These are phyloP conservation scores for Suhomyces taliae DNA, from an alignment of 1,139 yeast genomes.

Conservation along the genomic window DNA sequence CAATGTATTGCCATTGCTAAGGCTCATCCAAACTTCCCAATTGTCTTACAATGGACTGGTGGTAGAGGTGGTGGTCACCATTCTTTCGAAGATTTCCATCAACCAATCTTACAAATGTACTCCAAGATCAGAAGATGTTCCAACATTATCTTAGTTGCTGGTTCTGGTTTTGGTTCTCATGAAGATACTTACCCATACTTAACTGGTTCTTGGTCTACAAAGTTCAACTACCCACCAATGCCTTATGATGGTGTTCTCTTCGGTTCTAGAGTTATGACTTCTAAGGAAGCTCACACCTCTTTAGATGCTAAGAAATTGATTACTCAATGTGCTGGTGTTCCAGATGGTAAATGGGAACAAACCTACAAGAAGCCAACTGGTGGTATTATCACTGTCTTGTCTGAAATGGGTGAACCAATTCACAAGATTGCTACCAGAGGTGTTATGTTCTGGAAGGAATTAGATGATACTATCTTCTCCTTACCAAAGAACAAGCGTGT, in stretches of 20 bases:
- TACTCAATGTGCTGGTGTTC: conserved; percentile 86
- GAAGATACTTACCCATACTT: conserved; percentile 96
- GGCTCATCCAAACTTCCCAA: conserved; percentile 94
- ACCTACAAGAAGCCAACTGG: conserved; percentile 96
- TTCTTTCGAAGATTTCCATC: conserved; percentile 98
- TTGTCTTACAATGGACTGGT: conserved; percentile 99
- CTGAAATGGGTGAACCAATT: conserved; percentile 99
- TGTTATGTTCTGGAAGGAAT: conserved; percentile 93
- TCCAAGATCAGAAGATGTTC: conserved; percentile 89
- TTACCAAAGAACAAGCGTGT: conserved; percentile 87
- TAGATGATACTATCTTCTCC: conserved; percentile 89
- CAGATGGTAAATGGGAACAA: conserved; percentile 86
- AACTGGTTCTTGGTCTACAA: conserved; percentile 91
- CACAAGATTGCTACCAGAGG: conserved; percentile 99
- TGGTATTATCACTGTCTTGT: conserved; percentile 91
- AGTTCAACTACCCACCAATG: conserved; percentile 93
- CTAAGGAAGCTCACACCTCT: conserved; percentile 93
- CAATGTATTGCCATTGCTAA: conserved; percentile 89
- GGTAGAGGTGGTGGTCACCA: conserved; percentile 99
- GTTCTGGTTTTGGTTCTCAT: conserved; percentile 97
- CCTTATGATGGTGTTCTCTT: conserved; percentile 97
- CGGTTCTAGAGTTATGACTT: conserved; percentile 97
- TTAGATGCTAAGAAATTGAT: conserved; percentile 92
- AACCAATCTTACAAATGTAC: conserved; percentile 94
- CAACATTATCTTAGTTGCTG: conserved; percentile 89